Percentiles rank a stretch among this genome's conserved stretches.
phyloP scores from a whole-genome alignment of 306 rosid genomes.

The Lotus japonicus region DNA sequence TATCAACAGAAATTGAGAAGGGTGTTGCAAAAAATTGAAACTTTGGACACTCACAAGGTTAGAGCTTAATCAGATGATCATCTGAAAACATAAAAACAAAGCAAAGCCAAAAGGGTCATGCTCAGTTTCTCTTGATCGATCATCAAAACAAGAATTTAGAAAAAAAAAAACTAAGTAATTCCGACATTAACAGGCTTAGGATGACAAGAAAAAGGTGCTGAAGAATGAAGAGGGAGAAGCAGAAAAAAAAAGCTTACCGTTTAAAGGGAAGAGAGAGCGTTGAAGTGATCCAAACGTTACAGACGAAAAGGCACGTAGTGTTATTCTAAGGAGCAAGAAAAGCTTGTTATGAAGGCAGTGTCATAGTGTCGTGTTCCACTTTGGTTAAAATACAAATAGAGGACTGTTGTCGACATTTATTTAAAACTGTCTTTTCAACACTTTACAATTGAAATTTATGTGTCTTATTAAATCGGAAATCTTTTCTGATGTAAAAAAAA shows the following conservation, averaged over 20 bases:
- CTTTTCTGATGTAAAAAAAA: no score
- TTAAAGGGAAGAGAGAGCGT: constrained; percentile 11
- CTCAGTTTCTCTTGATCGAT: constrained; percentile 1
- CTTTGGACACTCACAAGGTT: constrained; percentile 1
- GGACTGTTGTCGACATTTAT: no score
- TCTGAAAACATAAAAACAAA: neutral
- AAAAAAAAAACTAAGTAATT: neutral
- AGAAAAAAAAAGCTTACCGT: constrained; percentile 17
- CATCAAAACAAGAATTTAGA: neutral
- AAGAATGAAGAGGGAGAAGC: neutral
- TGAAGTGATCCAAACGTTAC: neutral
- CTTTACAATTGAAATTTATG: no score
- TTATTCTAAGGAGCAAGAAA: no score
- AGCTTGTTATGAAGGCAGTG: neutral
- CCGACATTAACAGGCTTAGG: neutral
- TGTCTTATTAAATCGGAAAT: no score
- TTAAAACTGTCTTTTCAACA: no score
- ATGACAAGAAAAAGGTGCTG: no score
- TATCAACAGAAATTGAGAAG: constrained; percentile 1
- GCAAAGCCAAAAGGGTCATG: neutral
- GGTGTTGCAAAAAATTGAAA: neutral
- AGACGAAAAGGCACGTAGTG: neutral
- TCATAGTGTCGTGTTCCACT: neutral
- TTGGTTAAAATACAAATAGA: no score
- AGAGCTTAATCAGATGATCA: constrained; percentile 1